A percentile compares a stretch with the other conserved stretches of the same genome.
phyloP scores from a whole-genome alignment of 2,329 filamentous ascomycete species.

The Microdochium paspali region DNA sequence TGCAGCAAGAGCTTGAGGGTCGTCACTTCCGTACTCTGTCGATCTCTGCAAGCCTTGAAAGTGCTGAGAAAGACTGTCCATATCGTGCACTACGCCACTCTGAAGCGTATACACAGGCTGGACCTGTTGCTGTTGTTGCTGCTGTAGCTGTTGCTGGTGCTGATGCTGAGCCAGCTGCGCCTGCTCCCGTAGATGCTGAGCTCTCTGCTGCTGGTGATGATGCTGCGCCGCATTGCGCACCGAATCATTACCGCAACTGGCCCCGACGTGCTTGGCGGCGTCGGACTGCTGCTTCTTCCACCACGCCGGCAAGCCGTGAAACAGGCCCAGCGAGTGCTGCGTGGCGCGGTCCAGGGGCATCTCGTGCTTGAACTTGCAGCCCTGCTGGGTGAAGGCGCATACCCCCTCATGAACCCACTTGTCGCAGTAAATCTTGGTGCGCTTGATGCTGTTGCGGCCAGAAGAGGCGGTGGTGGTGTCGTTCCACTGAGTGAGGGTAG shows the following conservation, averaged over 20 bases:
- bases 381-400: constrained; percentile 77
- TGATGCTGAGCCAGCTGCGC: not conserved
- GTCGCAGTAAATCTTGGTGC: constrained; percentile 67
- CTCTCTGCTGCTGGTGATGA: no score
- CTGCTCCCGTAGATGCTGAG: no score
- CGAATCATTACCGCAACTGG: no score
- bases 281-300: constrained; percentile 41
- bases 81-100: not conserved
- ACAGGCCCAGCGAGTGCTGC: constrained; percentile 62
- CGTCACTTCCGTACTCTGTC: no score
- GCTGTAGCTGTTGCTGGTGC: not conserved
- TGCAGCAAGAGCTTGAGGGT: no score
- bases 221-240: no score
- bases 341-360: constrained; percentile 66
- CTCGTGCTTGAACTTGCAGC: constrained; percentile 83
- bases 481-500: constrained; percentile 4
- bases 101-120: not conserved
- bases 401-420: constrained; percentile 84
- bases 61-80: not conserved
- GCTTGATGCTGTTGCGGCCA: not conserved
- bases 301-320: constrained; percentile 52
- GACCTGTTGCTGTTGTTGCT: not conserved
- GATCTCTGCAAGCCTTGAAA: not conserved
- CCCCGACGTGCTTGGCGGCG: not conserved
- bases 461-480: constrained; percentile 9